A percentile compares a stretch with the other conserved stretches of the same genome.
phyloP scores from a whole-genome alignment of 1,284 basidiomycete genomes.

The Fereydounia khargensis region DNA sequence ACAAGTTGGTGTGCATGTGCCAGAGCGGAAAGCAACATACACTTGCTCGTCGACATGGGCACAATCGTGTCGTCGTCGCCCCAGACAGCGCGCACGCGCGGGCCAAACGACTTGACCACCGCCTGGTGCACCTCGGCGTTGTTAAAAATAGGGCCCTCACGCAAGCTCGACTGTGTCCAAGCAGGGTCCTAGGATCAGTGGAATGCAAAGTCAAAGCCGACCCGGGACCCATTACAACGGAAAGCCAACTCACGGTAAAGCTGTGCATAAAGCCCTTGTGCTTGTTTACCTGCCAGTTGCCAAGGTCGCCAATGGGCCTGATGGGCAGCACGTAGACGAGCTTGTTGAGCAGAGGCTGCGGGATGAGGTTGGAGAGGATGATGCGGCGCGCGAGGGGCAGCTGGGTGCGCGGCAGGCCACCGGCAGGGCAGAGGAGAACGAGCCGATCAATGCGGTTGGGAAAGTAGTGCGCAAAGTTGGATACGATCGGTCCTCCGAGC shows the following conservation, averaged over 20 bases:
- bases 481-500: constrained; percentile 24
- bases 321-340: constrained; percentile 24
- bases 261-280: constrained; percentile 29
- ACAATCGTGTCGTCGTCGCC: constrained; percentile 36
- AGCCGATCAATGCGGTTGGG: constrained; percentile 22
- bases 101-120: constrained; percentile 12
- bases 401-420: constrained; percentile 19
- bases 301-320: constrained; percentile 18
- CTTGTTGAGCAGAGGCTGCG: constrained; percentile 8
- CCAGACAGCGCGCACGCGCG: constrained; percentile 19
- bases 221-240: no score
- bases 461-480: constrained; percentile 31
- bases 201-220: no score
- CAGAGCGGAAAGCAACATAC: not conserved
- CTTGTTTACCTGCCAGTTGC: constrained; percentile 27
- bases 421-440: constrained; percentile 27
- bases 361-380: constrained; percentile 23
- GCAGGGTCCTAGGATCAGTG: no score
- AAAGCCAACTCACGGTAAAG: constrained; percentile 5
- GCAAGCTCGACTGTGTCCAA: constrained; percentile 19
- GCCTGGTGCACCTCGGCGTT: constrained; percentile 12
- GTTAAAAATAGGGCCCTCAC: constrained; percentile 29
- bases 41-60: constrained; percentile 24
- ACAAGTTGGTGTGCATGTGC: not conserved
- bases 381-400: constrained; percentile 16